These are phyloP conservation scores for Pseudisothecium myosuroides DNA, from an alignment of 225 moss, liverwort and hornwort species.

Conservation along the genomic window DNA sequence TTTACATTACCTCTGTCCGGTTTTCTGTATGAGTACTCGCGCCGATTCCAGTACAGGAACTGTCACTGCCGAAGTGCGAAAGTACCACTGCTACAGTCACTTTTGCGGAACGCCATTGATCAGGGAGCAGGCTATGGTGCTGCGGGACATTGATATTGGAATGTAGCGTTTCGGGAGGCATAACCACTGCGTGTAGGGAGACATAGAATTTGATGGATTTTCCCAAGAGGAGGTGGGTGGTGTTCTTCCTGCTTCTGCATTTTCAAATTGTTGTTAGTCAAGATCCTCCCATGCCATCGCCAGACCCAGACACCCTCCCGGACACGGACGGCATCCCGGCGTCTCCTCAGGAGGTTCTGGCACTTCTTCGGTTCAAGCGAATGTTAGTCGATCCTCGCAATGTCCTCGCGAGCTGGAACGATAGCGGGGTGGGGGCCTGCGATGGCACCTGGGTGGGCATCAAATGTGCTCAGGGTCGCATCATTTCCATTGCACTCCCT, in stretches of 20 bases:
- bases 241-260: not conserved
- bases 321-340: slow-evolving; percentile 35
- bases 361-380: slow-evolving; percentile 25
- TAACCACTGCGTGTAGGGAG: not conserved
- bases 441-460: slow-evolving; percentile 39
- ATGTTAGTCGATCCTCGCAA: slow-evolving; percentile 13
- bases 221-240: not conserved
- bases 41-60: not conserved
- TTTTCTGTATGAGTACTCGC: not conserved
- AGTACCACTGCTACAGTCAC: not conserved
- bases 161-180: not conserved
- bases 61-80: not conserved
- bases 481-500: slow-evolving; percentile 31
- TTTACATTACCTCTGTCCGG: not conserved
- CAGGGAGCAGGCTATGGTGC: not conserved
- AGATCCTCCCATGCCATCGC: not conserved
- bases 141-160: not conserved
- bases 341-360: slow-evolving; percentile 24
- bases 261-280: not conserved
- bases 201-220: not conserved
- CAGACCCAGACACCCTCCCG: slow-evolving; percentile 5
- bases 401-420: slow-evolving; percentile 38
- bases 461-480: slow-evolving; percentile 33
- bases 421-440: slow-evolving; percentile 37
- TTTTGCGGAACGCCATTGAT: not conserved